Base-by-base conservation (phyloP, 164 flowering plant species). In the Cinnamomum micranthum region DNA sequence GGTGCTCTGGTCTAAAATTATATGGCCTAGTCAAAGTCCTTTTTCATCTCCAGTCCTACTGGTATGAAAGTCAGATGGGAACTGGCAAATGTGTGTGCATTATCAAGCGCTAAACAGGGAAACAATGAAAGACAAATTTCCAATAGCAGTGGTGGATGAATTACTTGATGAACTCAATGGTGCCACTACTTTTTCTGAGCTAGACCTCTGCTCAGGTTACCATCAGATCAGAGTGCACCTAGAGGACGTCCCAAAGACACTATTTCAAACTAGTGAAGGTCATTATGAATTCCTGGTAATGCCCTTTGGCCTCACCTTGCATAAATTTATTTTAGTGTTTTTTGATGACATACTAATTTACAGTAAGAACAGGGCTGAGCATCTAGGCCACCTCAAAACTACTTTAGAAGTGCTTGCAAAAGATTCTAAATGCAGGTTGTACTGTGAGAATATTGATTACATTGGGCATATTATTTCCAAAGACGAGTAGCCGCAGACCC, bases 271-370 rank as follows among this genome's bases (percentile, higher is more conserved):
- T 7, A 1, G 50, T 41, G 72, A 70, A 14, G 72, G 62, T 17
- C 59, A 70, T 22, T 50, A 70, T 4, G 62, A 71, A 55, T 71
- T 71, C 4, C 41, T 71, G 47, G 73, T 71, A 17, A 58, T 52
- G 65, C 73, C 73, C 20, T 71, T 52, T 9, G 65, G 19, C 20
- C 62, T 58, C 62, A 58, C 62, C 41, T 58, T 71, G 47, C 22
- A 2, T 27, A 58, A 71, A 47, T 50, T 47, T 70, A 24, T 70
- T 23, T 10, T 70, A 24, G 59, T 70, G 15, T 70, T 70, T 24
- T 70, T 70, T 50, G 11, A 70, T 22, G 72, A 70, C 7, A 70
- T 70, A 11, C 28, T 70, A 23, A 35, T 55, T 15, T 71, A 71
- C 28, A 71, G 31, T 19, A 71, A 52, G 25, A 33, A 6, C 14